Evolutionary conservation across 768 basidiomycete genomes (phyloP).

Genomic region (Amanita jacksonii): DNA sequence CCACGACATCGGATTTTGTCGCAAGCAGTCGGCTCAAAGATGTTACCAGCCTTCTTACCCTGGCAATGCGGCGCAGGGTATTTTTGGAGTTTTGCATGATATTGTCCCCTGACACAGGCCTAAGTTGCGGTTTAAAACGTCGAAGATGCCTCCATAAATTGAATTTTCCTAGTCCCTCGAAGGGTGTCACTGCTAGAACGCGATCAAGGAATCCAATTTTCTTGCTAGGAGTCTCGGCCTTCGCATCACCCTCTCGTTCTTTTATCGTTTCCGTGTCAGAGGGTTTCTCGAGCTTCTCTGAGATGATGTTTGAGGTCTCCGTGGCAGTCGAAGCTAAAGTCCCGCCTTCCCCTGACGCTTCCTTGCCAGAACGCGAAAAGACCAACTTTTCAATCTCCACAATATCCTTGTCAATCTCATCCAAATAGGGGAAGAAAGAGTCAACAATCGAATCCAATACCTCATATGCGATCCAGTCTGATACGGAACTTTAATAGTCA

Average conservation of each 20-base stretch:
- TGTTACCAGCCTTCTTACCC: slow-evolving; percentile 69
- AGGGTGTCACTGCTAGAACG: background rate
- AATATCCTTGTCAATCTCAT: slow-evolving; percentile 75
- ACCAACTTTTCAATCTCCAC: slow-evolving; percentile 68
- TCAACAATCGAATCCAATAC: slow-evolving; percentile 92
- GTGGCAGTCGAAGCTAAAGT: too few species aligned
- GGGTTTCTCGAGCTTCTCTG: background rate
- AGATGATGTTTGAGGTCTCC: slow-evolving; percentile 1
- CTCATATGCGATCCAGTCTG: slow-evolving; percentile 93
- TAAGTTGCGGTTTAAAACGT: background rate
- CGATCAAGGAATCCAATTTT: background rate
- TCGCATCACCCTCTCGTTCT: background rate
- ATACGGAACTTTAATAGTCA: slow-evolving; percentile 4
- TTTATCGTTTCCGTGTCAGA: background rate
- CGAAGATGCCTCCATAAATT: background rate
- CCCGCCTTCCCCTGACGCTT: background rate
- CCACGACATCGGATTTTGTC: slow-evolving; percentile 75
- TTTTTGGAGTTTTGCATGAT: slow-evolving; percentile 21
- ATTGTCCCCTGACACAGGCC: background rate
- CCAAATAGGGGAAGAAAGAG: slow-evolving; percentile 80
- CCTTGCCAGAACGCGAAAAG: slow-evolving; percentile 21
- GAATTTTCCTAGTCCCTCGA: too few species aligned
- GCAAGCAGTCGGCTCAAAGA: slow-evolving; percentile 67
- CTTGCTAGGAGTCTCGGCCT: background rate
- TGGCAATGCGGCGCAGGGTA: slow-evolving; percentile 67